Percentiles rank a stretch among this genome's conserved stretches.
phyloP scores from a whole-genome alignment of 1,284 basidiomycete species.

The Inonotus hispidus region DNA sequence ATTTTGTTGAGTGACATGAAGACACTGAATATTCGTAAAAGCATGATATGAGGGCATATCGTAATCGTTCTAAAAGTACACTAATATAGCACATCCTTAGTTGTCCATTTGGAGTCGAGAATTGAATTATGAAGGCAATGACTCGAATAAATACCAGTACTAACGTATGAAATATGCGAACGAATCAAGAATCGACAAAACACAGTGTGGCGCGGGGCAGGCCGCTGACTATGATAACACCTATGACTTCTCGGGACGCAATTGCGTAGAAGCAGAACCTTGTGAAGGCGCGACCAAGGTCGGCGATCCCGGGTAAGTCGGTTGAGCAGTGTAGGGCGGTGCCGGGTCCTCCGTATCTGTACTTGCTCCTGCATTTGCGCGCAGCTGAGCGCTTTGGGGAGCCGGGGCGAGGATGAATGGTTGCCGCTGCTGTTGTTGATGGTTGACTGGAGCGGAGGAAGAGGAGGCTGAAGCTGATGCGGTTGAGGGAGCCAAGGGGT shows the following conservation, averaged over 20 bases:
- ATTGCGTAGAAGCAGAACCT: background rate
- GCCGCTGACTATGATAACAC: too few relatives aligned
- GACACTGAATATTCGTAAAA: too few relatives aligned
- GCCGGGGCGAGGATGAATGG: constrained; percentile 9
- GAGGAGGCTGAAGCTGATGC: background rate
- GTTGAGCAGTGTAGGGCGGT: constrained; percentile 9
- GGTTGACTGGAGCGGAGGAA: background rate
- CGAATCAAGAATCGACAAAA: too few relatives aligned
- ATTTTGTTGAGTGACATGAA: too few relatives aligned
- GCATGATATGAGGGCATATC: too few relatives aligned
- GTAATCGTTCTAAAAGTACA: too few relatives aligned
- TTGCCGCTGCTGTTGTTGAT: background rate
- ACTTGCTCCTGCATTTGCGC: background rate
- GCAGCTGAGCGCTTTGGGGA: background rate
- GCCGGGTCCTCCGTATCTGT: background rate
- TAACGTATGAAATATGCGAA: too few relatives aligned
- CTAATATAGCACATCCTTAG: too few relatives aligned
- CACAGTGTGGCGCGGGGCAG: too few relatives aligned
- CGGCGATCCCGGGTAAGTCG: background rate
- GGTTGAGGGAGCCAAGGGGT: constrained; percentile 5
- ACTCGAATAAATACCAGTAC: too few relatives aligned
- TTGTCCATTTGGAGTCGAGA: too few relatives aligned
- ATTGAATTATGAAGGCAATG: too few relatives aligned
- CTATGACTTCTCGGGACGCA: background rate
- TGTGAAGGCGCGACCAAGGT: constrained; percentile 5